phyloP scores from a whole-genome alignment of 306 rosid genomes.

The Vigna mungo region DNA sequence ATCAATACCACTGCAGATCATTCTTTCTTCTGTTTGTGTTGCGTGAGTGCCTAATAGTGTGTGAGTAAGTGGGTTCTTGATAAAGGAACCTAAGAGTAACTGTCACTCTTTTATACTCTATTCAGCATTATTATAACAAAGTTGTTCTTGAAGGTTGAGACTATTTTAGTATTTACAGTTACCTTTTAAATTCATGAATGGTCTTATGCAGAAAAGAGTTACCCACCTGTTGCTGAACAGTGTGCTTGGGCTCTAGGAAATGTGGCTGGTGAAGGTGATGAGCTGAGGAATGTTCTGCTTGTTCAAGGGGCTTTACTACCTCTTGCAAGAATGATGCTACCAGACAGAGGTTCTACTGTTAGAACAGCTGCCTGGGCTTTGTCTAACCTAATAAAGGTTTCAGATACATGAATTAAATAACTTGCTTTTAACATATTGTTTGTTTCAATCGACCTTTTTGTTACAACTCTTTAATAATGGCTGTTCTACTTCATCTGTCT shows the following conservation, averaged over 20 bases:
- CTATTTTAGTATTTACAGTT: slow-evolving; percentile 38
- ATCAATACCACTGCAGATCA: too few species aligned
- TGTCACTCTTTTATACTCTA: slow-evolving; percentile 26
- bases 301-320: slow-evolving; percentile 90
- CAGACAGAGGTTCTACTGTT: slow-evolving; percentile 84
- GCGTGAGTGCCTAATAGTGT: too few species aligned
- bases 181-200: slow-evolving; percentile 40
- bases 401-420: slow-evolving; percentile 41
- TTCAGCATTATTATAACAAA: slow-evolving; percentile 18
- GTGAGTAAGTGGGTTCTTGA: too few species aligned
- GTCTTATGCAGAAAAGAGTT: slow-evolving; percentile 74
- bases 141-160: slow-evolving; percentile 38
- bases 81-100: neutral
- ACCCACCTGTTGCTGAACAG: slow-evolving; percentile 90
- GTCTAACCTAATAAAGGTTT: slow-evolving; percentile 97
- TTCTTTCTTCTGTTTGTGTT: too few species aligned
- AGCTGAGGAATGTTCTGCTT: slow-evolving; percentile 80
- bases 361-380: slow-evolving; percentile 99
- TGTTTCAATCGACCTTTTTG: slow-evolving; percentile 10
- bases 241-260: slow-evolving; percentile 98
- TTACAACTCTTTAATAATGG: slow-evolving; percentile 6
- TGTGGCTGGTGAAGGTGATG: slow-evolving; percentile 97
- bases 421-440: slow-evolving; percentile 20
- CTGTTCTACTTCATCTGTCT: slow-evolving; percentile 12
- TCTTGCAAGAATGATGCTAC: slow-evolving; percentile 94